Evolutionary conservation across 179 eudicot genomes (phyloP).

Genomic region (Beta lomatogona): DNA sequence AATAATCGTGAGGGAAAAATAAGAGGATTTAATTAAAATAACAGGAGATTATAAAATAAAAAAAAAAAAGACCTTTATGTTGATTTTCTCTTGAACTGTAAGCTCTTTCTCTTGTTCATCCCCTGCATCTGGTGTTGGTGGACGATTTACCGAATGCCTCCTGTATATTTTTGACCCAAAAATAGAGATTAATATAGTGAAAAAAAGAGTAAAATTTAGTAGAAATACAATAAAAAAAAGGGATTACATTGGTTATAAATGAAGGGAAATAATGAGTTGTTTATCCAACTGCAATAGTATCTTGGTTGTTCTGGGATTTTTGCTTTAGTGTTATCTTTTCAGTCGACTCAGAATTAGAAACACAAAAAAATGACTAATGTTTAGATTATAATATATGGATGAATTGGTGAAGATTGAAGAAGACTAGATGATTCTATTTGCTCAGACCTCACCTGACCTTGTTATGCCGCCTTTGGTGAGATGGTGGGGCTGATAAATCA

Average conservation of each 20-base stretch:
- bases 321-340: no score
- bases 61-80: conserved; percentile 51
- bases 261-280: background rate
- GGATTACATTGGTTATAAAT: conserved; percentile 17
- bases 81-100: conserved; percentile 63
- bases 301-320: no score
- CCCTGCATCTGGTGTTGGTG: conserved; percentile 75
- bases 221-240: background rate
- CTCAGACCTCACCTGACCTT: no score
- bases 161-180: conserved; percentile 30
- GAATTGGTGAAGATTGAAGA: no score
- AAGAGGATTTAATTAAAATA: background rate
- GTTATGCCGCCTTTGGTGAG: no score
- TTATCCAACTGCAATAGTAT: background rate
- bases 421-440: no score
- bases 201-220: background rate
- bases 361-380: no score
- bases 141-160: conserved; percentile 88
- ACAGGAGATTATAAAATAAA: background rate
- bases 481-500: no score
- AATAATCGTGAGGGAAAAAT: background rate
- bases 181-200: background rate
- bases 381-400: no score
- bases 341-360: no score
- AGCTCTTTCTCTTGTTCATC: conserved; percentile 64